phyloP scores from a whole-genome alignment of 108 stramenopile species.

The Mediolabrus comicus region DNA sequence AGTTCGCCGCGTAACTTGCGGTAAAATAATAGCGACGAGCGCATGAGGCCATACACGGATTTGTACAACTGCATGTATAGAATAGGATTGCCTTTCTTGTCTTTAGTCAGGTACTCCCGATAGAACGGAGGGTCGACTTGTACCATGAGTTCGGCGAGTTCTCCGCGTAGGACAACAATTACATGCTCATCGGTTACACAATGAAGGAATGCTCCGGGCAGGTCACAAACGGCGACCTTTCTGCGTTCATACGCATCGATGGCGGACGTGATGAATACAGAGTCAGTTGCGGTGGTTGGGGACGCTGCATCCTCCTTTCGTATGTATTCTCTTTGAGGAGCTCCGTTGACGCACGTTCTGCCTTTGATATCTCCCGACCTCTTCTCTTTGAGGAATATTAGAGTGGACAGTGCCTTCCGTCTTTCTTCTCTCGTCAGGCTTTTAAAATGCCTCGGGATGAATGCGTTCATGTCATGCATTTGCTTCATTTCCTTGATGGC shows the following conservation, averaged over 20 bases:
- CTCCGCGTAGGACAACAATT: conserved; percentile 17
- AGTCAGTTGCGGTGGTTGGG: conserved; percentile 34
- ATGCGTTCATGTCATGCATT: conserved; percentile 1
- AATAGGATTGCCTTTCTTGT: conserved; percentile 8
- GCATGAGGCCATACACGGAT: conserved; percentile 33
- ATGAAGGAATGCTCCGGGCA: conserved; percentile 58
- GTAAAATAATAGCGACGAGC: conserved; percentile 4
- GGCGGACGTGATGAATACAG: conserved; percentile 21
- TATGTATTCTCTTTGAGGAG: conserved; percentile 31
- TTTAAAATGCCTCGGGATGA: neutral
- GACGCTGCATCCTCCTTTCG: conserved; percentile 31
- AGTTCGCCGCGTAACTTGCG: conserved; percentile 14
- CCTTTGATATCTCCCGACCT: conserved; percentile 31
- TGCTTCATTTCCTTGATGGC: conserved; percentile 22
- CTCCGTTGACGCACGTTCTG: conserved; percentile 30
- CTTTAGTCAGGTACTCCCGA: neutral
- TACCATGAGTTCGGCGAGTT: conserved; percentile 23
- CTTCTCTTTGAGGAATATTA: conserved; percentile 50
- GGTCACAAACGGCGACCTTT: conserved; percentile 48
- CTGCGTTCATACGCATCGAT: conserved; percentile 50
- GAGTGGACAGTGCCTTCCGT: conserved; percentile 14
- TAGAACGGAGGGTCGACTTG: conserved; percentile 4
- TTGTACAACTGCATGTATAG: conserved; percentile 47
- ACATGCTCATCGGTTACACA: conserved; percentile 29
- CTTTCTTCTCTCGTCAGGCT: conserved; percentile 16